A percentile compares a stretch with the other conserved stretches of the same genome.
Evolutionary conservation across 805 yeast genomes (phyloP).

Genomic region (Schwanniomyces yamadae): DNA sequence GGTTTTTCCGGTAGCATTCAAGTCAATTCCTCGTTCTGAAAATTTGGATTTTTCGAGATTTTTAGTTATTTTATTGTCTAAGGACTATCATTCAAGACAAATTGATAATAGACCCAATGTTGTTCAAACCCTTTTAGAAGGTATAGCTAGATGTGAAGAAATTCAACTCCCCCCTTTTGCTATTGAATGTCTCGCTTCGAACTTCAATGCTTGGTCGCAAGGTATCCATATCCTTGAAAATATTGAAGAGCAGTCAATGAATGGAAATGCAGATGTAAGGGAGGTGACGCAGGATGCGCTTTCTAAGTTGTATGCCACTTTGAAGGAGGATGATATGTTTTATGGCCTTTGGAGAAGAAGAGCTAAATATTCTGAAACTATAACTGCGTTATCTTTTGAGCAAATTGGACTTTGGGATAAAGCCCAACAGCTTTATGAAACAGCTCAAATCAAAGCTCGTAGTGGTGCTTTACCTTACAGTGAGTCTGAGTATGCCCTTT

Average conservation of each 20-base stretch:
- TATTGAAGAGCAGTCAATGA: conserved; percentile 52
- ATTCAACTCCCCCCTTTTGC: conserved; percentile 91
- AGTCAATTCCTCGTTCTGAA: conserved; percentile 73
- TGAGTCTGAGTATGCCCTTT: conserved; percentile 88
- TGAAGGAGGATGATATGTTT: conserved; percentile 95
- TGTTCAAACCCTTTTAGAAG: conserved; percentile 78
- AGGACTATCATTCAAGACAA: conserved; percentile 92
- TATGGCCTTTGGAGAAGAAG: conserved; percentile 97
- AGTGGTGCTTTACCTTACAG: conserved; percentile 94
- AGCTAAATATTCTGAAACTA: conserved; percentile 91
- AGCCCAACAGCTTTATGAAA: conserved; percentile 90
- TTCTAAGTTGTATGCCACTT: conserved; percentile 79
- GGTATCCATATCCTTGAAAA: conserved; percentile 82
- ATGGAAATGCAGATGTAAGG: conserved; percentile 70
- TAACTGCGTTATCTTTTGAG: conserved; percentile 88
- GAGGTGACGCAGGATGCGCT: conserved; percentile 90
- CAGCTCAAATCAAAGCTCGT: conserved; percentile 94
- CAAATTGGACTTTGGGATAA: conserved; percentile 94
- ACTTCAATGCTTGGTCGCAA: conserved; percentile 89
- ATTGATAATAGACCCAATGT: conserved; percentile 84
- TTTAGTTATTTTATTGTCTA: conserved; percentile 74
- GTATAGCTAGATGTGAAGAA: conserved; percentile 69
- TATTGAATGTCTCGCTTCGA: conserved; percentile 80
- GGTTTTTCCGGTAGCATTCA: conserved; percentile 78
- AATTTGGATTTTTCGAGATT: conserved; percentile 81